Conservation (phyloP, 768 basidiomycete genomes). For the Gymnopilus junonius region DNA sequence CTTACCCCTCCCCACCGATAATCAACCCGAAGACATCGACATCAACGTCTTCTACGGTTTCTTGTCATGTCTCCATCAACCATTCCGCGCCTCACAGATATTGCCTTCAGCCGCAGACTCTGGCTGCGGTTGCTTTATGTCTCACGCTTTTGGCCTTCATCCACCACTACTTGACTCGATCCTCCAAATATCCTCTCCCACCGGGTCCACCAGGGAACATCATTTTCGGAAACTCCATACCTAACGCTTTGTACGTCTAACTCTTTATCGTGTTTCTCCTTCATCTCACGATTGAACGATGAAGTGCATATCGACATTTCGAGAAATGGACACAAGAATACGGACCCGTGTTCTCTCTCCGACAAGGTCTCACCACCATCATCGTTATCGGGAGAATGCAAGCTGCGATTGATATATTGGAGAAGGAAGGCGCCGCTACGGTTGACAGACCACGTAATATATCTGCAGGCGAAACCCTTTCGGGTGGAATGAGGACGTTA, state of each 20-base stretch:
- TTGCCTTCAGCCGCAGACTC: slow-evolving; percentile 30
- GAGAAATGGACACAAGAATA: slow-evolving; percentile 65
- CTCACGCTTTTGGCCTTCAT: slow-evolving; percentile 33
- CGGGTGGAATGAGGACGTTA: slow-evolving; percentile 60
- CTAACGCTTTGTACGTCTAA: slow-evolving; percentile 45
- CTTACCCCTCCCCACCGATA: slow-evolving; percentile 2
- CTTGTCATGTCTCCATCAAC: neutral
- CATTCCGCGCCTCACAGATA: slow-evolving; percentile 8
- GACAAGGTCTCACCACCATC: slow-evolving; percentile 48
- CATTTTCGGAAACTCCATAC: slow-evolving; percentile 45
- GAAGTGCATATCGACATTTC: slow-evolving; percentile 53
- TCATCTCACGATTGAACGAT: neutral
- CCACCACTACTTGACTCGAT: slow-evolving; percentile 27
- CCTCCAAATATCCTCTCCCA: slow-evolving; percentile 36
- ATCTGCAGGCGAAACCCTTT: slow-evolving; percentile 62
- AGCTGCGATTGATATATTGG: slow-evolving; percentile 69
- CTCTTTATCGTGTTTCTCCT: too few relatives aligned
- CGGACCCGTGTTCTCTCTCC: slow-evolving; percentile 62
- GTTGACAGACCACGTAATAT: slow-evolving; percentile 60
- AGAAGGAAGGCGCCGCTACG: slow-evolving; percentile 62
- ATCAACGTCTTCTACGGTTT: neutral
- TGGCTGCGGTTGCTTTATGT: slow-evolving; percentile 35
- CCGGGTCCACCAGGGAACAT: slow-evolving; percentile 48
- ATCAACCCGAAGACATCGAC: neutral
- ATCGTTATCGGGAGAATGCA: slow-evolving; percentile 55